Percentiles rank a stretch among this genome's conserved stretches.
phyloP scores from a whole-genome alignment of 1,284 basidiomycete genomes.

The Irpex lacteus region DNA sequence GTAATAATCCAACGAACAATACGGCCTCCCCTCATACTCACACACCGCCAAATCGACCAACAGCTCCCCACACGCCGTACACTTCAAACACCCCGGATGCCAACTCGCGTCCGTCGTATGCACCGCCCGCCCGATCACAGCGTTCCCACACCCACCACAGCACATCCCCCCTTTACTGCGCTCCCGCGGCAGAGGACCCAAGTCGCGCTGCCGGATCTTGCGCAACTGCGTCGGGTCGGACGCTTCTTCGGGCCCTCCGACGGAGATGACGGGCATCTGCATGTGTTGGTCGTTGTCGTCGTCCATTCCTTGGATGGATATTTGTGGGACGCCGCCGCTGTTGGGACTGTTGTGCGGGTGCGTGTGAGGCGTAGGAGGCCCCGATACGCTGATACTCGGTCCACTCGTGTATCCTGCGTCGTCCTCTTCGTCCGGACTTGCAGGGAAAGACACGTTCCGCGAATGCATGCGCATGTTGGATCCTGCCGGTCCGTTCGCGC shows the following conservation, averaged over 20 bases:
- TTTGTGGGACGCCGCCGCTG: conserved; percentile 18
- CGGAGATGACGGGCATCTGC: conserved; percentile 15
- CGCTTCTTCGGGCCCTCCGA: conserved; percentile 22
- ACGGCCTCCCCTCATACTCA: conserved; percentile 87
- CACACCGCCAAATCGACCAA: conserved; percentile 95
- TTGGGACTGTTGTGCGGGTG: conserved; percentile 5
- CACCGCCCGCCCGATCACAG: conserved; percentile 92
- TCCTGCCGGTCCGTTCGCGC: background rate
- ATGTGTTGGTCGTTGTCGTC: conserved; percentile 12
- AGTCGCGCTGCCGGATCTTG: background rate
- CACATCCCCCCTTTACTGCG: conserved; percentile 45
- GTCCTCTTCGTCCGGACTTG: conserved; percentile 24
- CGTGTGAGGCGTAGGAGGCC: conserved; percentile 7
- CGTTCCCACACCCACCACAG: conserved; percentile 68
- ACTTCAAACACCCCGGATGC: conserved; percentile 92
- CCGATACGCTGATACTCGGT: conserved; percentile 22
- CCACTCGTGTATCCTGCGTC: conserved; percentile 18
- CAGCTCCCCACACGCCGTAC: conserved; percentile 77
- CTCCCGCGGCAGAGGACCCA: conserved; percentile 20
- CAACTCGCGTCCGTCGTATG: conserved; percentile 86
- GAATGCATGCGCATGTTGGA: background rate
- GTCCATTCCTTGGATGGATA: conserved; percentile 19
- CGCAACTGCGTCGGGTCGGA: background rate
- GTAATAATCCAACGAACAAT: conserved; percentile 96
- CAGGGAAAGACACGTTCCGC: conserved; percentile 31